Base-by-base conservation (phyloP, 495 filamentous ascomycete genomes). In the Daldinia vernicosa region DNA sequence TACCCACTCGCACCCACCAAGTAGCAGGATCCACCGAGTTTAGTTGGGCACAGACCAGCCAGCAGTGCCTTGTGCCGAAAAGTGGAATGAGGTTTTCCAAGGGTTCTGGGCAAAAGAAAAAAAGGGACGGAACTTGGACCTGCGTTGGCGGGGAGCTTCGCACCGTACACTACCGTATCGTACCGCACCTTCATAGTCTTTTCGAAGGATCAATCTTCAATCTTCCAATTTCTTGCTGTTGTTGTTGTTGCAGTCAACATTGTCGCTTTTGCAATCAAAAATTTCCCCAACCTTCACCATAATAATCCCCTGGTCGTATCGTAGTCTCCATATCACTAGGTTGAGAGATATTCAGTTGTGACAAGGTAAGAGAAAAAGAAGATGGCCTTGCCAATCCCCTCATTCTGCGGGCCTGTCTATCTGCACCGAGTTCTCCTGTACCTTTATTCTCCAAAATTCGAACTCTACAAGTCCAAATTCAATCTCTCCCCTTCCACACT, bases 261-360 rank as follows among this genome's bases (percentile, higher is more conserved):
- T 32, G 37, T 51, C 33, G 39, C 43, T 47, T 53, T 58, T 62
- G 52, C 64, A 59, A 52, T 75, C 54, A 53, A 60, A 56, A 56
- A 6, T 53, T 58, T 22, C 35, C 60, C 17, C 33, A 66, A 32
- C 26, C 59, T 55, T 61, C 30, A 6, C 33, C 35, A 66, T 59
- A 19, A 52, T 59, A n/a, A n/a, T 6, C 24, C 39, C 22, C 24
- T 70, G 27, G n/a, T 35, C 28, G 51, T 39, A 71, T 71, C 59
- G 70, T 72, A 69, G 69, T 37, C 52, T 77, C 53, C 47, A 69
- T 58, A 57, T 39, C 39, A 68, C 65, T 27, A 58, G 17, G 33
- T 71, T 56, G 71, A 72, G 60, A 75, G 52, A 62, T 26, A 69
- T 62, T 68, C 66, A 70, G 70, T 66, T 70, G 75, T 52, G 39